Conservation (phyloP, 768 basidiomycete genomes). For the Xanthoconium purpureum region DNA sequence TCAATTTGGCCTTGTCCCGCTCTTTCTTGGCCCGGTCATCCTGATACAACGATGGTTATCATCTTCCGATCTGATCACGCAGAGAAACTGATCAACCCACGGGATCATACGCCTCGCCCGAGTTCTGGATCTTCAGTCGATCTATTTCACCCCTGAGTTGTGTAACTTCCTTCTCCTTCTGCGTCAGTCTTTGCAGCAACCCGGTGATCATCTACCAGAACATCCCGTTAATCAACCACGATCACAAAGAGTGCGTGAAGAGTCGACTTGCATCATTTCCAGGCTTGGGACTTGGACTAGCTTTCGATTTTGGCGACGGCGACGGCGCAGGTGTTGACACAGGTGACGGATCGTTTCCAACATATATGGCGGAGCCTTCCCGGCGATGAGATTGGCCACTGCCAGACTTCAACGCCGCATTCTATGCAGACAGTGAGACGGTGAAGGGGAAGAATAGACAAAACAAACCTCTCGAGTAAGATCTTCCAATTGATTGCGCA, state of each 20-base stretch:
- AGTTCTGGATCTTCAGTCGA: slow-evolving; percentile 55
- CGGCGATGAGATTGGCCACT: slow-evolving; percentile 2
- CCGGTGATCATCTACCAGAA: slow-evolving; percentile 57
- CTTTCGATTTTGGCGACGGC: slow-evolving; percentile 30
- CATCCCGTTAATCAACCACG: not conserved
- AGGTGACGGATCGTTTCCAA: slow-evolving; percentile 7
- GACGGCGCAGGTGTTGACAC: not conserved
- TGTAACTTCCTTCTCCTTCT: slow-evolving; percentile 82
- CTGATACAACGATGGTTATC: slow-evolving; percentile 32
- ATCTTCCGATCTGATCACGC: not conserved
- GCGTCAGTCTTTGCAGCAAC: slow-evolving; percentile 72
- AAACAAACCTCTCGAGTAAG: slow-evolving; percentile 60
- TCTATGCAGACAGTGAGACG: slow-evolving; percentile 7
- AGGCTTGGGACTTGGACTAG: slow-evolving; percentile 44
- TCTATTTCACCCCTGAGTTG: slow-evolving; percentile 73
- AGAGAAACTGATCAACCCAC: slow-evolving; percentile 38
- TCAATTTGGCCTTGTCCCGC: slow-evolving; percentile 71
- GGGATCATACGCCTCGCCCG: slow-evolving; percentile 53
- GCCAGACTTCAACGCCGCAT: not conserved
- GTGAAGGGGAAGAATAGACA: not conserved
- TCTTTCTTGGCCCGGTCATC: slow-evolving; percentile 75
- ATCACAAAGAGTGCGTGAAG: not conserved
- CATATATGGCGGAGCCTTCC: slow-evolving; percentile 18
- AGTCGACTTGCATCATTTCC: slow-evolving; percentile 51
- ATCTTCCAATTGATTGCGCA: slow-evolving; percentile 59